Evolutionary conservation across 768 basidiomycete species (phyloP).

Genomic region (Xerocomus spinulosus): DNA sequence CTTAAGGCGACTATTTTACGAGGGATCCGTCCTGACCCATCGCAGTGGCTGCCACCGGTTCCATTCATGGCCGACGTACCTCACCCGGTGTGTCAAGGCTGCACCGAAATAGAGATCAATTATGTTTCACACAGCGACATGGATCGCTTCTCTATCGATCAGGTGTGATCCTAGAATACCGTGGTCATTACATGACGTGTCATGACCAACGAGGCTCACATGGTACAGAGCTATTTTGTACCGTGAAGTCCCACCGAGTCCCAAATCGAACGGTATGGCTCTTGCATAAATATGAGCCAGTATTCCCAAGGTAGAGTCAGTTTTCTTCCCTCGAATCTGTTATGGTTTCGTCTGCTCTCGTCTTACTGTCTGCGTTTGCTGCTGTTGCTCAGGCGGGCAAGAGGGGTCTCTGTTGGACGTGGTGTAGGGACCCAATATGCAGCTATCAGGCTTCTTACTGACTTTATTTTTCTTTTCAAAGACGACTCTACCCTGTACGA

Average conservation of each 20-base stretch:
- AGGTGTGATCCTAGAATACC: not conserved
- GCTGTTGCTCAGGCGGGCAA: constrained; percentile 31
- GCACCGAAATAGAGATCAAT: not conserved
- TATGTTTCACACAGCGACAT: not conserved
- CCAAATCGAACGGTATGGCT: not conserved
- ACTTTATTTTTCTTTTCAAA: constrained; percentile 4
- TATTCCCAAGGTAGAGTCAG: not conserved
- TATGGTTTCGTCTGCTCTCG: constrained; percentile 20
- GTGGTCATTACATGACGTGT: not conserved
- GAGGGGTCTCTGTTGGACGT: constrained; percentile 36
- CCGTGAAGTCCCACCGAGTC: not conserved
- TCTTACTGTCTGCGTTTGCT: constrained; percentile 16
- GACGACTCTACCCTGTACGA: constrained; percentile 31
- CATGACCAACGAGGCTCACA: not conserved
- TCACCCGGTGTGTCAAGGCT: not conserved
- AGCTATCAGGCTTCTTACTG: not conserved
- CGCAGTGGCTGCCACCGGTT: not conserved
- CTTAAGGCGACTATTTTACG: not conserved
- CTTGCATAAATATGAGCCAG: constrained; percentile 11
- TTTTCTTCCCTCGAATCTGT: not conserved
- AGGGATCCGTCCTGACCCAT: not conserved
- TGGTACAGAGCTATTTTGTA: not conserved
- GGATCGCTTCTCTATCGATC: not conserved
- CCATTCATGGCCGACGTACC: not conserved
- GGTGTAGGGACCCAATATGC: constrained; percentile 17